A percentile compares a stretch with the other conserved stretches of the same genome.
These are phyloP conservation scores for Colletotrichum tabaci DNA, from an alignment of 2,329 filamentous ascomycete genomes.

Conservation along the genomic window DNA sequence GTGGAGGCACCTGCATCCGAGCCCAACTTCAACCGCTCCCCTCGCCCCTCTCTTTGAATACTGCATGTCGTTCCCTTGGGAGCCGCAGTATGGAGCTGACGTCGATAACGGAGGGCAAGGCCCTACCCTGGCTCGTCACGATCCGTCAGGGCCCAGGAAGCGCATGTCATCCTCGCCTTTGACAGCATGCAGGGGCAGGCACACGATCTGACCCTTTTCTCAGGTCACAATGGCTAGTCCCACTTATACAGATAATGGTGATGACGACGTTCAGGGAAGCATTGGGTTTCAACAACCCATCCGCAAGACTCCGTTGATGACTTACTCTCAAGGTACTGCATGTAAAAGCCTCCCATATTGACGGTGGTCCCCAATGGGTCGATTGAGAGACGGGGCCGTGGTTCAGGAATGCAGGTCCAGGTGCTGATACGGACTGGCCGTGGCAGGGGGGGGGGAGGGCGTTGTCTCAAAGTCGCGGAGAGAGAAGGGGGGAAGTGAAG, in stretches of 20 bases:
- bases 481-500: constrained; percentile 36
- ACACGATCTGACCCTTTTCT: constrained; percentile 43
- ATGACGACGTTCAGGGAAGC: constrained; percentile 39
- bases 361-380: constrained; percentile 48
- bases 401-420: constrained; percentile 27
- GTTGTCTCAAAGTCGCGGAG: constrained; percentile 34
- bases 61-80: constrained; percentile 20
- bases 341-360: constrained; percentile 77
- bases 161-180: constrained; percentile 45
- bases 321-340: constrained; percentile 84
- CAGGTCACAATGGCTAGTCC: constrained; percentile 27
- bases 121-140: constrained; percentile 18
- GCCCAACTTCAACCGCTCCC: constrained; percentile 48
- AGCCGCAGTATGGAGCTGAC: constrained; percentile 33
- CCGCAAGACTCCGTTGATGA: constrained; percentile 52
- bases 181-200: constrained; percentile 51
- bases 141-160: constrained; percentile 40
- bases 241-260: constrained; percentile 39
- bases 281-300: constrained; percentile 36
- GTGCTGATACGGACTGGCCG: constrained; percentile 12
- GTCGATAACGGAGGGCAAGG: constrained; percentile 17
- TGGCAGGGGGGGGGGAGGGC: constrained; percentile 30
- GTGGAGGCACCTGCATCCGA: constrained; percentile 52
- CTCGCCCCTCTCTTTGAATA: not conserved
- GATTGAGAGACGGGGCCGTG: constrained; percentile 19